phyloP scores from a whole-genome alignment of 305 asterid species.

The Rubia balearica region DNA sequence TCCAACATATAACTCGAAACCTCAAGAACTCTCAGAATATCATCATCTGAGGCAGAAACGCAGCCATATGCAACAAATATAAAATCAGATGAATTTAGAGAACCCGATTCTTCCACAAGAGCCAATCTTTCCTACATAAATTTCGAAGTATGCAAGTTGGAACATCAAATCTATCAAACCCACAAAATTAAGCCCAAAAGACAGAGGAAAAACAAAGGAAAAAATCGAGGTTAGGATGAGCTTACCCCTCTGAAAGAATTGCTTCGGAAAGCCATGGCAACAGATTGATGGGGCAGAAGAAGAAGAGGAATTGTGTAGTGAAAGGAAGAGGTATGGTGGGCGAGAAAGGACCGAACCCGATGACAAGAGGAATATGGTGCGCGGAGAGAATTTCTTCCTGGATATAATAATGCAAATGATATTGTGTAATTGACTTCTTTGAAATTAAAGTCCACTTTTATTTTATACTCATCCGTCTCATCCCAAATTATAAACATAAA shows the following conservation, averaged over 20 bases:
- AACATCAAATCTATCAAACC: not conserved
- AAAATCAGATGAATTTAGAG: not conserved
- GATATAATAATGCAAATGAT: too few relatives aligned
- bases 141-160: not conserved
- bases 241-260: conserved; percentile 21
- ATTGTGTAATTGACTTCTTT: too few relatives aligned
- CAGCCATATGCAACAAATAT: not conserved
- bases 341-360: not conserved
- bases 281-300: not conserved
- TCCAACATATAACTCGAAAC: not conserved
- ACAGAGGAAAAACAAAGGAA: not conserved
- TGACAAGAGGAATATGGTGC: not conserved
- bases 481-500: too few relatives aligned
- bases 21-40: not conserved
- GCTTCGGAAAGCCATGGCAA: conserved; percentile 16
- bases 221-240: conserved; percentile 1
- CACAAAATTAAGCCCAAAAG: not conserved
- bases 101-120: not conserved
- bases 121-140: not conserved
- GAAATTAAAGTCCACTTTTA: too few relatives aligned
- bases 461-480: too few relatives aligned
- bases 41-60: not conserved
- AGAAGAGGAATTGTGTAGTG: conserved; percentile 4
- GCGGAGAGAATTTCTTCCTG: not conserved
- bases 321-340: not conserved